Conservation (phyloP, 2,329 filamentous ascomycete genomes). For the Phyllosticta capitalensis region DNA sequence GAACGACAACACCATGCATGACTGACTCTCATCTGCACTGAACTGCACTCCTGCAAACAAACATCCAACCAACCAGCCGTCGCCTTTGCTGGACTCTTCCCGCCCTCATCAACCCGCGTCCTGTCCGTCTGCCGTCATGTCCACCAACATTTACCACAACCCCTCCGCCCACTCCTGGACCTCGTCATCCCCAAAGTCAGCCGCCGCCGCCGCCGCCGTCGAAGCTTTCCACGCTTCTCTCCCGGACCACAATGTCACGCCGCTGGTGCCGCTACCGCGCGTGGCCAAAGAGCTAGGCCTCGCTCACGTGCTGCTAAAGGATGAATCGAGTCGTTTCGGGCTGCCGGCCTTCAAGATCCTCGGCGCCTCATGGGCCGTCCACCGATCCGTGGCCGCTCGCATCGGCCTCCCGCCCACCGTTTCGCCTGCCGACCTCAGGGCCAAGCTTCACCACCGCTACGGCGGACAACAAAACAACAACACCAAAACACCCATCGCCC, state of each 20-base stretch:
- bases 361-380: constrained; percentile 65
- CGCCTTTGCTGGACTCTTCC: too few species aligned
- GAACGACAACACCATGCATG: background rate
- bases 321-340: constrained; percentile 59
- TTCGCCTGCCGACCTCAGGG: constrained; percentile 36
- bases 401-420: constrained; percentile 37
- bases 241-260: constrained; percentile 47
- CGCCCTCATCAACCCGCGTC: too few species aligned
- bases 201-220: constrained; percentile 6
- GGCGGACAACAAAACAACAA: constrained; percentile 14
- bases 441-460: too few species aligned
- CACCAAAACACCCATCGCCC: constrained; percentile 16
- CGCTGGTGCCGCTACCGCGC: constrained; percentile 42
- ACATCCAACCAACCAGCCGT: too few species aligned
- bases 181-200: background rate
- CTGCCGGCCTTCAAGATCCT: constrained; percentile 73
- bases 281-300: constrained; percentile 46
- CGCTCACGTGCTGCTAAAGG: constrained; percentile 53
- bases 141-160: constrained; percentile 18
- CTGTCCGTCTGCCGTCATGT: background rate
- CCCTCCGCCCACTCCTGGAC: constrained; percentile 19
- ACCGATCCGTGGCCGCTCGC: constrained; percentile 43
- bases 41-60: background rate
- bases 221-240: constrained; percentile 48
- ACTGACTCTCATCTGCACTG: background rate